Percentiles rank a stretch among this genome's conserved stretches.
Conservation (phyloP, 2,329 filamentous ascomycete species). For the Cryphonectria radicalis region DNA sequence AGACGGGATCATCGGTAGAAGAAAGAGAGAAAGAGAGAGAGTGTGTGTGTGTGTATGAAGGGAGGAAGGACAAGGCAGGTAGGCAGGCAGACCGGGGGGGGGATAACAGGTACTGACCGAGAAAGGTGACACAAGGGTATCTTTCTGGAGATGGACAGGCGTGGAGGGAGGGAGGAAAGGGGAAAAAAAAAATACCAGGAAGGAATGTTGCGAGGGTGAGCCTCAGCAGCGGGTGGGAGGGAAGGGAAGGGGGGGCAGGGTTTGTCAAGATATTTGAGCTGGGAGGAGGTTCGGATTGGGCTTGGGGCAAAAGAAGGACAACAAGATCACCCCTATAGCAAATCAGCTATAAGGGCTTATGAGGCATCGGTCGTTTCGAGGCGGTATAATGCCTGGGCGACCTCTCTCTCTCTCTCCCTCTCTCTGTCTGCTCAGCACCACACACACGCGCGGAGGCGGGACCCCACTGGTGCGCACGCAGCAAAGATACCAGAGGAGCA, state of each 20-base stretch:
- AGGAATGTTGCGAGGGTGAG: constrained; percentile 28
- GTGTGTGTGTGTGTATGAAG: background rate
- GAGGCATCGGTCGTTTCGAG: constrained; percentile 30
- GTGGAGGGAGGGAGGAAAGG: too few species aligned
- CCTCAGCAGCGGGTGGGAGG: constrained; percentile 20
- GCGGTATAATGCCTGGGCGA: constrained; percentile 18
- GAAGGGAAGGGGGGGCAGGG: constrained; percentile 28
- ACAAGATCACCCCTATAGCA: constrained; percentile 29
- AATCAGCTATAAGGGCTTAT: constrained; percentile 28
- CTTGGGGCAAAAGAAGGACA: constrained; percentile 23
- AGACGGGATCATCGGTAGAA: background rate
- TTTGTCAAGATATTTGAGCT: constrained; percentile 31
- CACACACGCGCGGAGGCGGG: constrained; percentile 9
- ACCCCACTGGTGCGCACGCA: constrained; percentile 6
- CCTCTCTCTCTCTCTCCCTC: too few species aligned
- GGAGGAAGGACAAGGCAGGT: background rate
- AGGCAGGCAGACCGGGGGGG: too few species aligned
- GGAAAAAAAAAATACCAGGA: background rate
- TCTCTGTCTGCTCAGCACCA: constrained; percentile 4
- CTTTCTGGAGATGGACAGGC: constrained; percentile 9
- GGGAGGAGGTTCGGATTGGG: constrained; percentile 24
- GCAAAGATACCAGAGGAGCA: constrained; percentile 1
- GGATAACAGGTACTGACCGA: constrained; percentile 27
- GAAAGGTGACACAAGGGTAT: constrained; percentile 17
- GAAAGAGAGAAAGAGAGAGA: background rate